Evolutionary conservation across 148 eudicot species (phyloP), one percentile per base, ranked within the genome.

Genomic region (Linanthus parryae): DNA sequence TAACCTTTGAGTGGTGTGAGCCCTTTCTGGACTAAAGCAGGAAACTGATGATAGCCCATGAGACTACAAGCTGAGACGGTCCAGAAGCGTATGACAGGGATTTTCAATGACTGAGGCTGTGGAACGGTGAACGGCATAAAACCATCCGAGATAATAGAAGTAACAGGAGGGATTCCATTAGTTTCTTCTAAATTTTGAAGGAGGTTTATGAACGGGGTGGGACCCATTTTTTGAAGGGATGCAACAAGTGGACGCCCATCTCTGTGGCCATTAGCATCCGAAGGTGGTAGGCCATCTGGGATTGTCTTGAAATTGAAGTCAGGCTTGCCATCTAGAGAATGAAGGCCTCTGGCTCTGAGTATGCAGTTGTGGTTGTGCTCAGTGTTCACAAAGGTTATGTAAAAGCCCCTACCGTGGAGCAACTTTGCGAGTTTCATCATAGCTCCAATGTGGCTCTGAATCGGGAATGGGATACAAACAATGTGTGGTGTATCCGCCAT

Each of bases 361-460:
- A 71, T 29, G 14, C 71, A 62, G 28, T 41, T 30, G 37, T 70
- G 62, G 40, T 63, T 63, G 51, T 52, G 59, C 33, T 70, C 65
- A 1, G 69, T 44, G 63, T 71, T 65, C 54, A 71, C 65, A 14
- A 71, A 71, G 54, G 75, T 65, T 13, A 71, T 56, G 41, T 43
- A 28, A 51, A 65, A 65, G 52, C 70, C 71, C 61, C 48, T 65
- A 0, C 59, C 65, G 18, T 71, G 65, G 0, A 70, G 66, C n/a
- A 71, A 54, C 62, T 71, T 55, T 33, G 75, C 75, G 27, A 71
- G 54, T 4, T 65, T 66, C 62, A 71, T 52, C 59, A 70, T 48
- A 14, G 74, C 69, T 16, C 29, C 61, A 28, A 71, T 37, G 38
- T 71, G 75, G 26, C 75, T 70, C 60, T 71, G 75, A 13, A 57